Evolutionary conservation across 2,329 filamentous ascomycete genomes (phyloP), one percentile per base, ranked within the genome.

Genomic region (Hymenoscyphus salicellus): DNA sequence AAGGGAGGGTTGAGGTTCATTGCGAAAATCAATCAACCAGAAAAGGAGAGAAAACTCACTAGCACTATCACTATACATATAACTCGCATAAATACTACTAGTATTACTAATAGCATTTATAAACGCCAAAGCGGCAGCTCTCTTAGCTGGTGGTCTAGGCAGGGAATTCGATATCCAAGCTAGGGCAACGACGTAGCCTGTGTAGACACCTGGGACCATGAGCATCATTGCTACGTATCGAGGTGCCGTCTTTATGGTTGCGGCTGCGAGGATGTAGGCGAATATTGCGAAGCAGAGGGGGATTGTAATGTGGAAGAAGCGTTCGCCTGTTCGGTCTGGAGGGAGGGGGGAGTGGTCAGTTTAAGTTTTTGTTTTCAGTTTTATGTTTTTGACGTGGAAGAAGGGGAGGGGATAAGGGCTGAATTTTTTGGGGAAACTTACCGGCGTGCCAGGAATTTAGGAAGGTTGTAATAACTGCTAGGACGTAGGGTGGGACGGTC

Each of bases 141-240:
- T 64, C 62, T 76, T 76, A 0, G 90, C 87, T 0, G 90, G 89
- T 3, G 91, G 91, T 5, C 90, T 84, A 0, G 90, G 90, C 60
- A 94, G 82, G 1, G 87, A 89, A 73, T 90, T 91, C 57, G 84
- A 86, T 68, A 93, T 92, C 91, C 91, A 95, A 2, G 87, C 84
- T 3, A 91, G 79, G 1, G 82, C 82, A 1, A 91, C 87, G 0
- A 89, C 89, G 72, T 87, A 92, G 58, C 85, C 84, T 0, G 84
- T 83, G 71, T 90, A 90, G 2, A 89, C 79, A 0, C 86, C 84
- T 0, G 85, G 81, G 1, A 85, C 81, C 86, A 92, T 91, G 46
- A 92, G 79, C 83, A 92, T 87, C 83, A 92, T 91, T 33, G 86
- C 81, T 8, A 89, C 76, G 68, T 92, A 92, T 41, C 89, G 81